These are phyloP conservation scores for Phytophthora pseudosyringae DNA, from an alignment of 352 stramenopile genomes.

Conservation along the genomic window DNA sequence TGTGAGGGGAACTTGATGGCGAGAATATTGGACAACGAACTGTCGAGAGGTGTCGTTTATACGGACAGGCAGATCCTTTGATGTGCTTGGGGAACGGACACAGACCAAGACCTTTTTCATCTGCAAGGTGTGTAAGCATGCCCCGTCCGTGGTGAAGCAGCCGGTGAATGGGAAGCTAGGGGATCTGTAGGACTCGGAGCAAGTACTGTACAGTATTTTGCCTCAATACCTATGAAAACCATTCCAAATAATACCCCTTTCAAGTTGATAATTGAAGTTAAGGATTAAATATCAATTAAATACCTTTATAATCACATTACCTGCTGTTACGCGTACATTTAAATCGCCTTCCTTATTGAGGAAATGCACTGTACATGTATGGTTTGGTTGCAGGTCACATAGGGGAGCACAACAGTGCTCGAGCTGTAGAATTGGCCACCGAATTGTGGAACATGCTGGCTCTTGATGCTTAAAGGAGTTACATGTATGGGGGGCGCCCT, in stretches of 20 bases:
- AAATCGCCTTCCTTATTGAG: too few species aligned
- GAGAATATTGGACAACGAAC: constrained; percentile 24
- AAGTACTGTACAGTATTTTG: neutral
- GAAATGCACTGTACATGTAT: too few species aligned
- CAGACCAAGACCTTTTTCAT: constrained; percentile 15
- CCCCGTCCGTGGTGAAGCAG: constrained; percentile 22
- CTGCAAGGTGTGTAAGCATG: constrained; percentile 13
- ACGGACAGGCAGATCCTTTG: constrained; percentile 31
- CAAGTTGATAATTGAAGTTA: too few species aligned
- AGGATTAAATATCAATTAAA: too few species aligned
- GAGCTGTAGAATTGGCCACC: neutral
- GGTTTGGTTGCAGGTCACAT: too few species aligned
- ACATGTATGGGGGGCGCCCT: neutral
- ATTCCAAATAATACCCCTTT: too few species aligned
- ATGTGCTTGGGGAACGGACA: constrained; percentile 26
- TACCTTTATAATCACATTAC: too few species aligned
- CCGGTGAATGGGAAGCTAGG: constrained; percentile 23
- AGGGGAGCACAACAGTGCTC: too few species aligned
- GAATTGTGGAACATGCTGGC: constrained; percentile 6
- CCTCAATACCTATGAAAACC: too few species aligned
- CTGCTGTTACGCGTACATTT: too few species aligned
- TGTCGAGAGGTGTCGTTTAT: constrained; percentile 33
- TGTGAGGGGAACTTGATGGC: constrained; percentile 16
- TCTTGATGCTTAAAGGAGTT: constrained; percentile 11
- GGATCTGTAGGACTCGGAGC: constrained; percentile 9